A percentile compares a stretch with the other conserved stretches of the same genome.
phyloP scores from a whole-genome alignment of 225 moss, liverwort and hornwort species.

The Pseudisothecium myosuroides region DNA sequence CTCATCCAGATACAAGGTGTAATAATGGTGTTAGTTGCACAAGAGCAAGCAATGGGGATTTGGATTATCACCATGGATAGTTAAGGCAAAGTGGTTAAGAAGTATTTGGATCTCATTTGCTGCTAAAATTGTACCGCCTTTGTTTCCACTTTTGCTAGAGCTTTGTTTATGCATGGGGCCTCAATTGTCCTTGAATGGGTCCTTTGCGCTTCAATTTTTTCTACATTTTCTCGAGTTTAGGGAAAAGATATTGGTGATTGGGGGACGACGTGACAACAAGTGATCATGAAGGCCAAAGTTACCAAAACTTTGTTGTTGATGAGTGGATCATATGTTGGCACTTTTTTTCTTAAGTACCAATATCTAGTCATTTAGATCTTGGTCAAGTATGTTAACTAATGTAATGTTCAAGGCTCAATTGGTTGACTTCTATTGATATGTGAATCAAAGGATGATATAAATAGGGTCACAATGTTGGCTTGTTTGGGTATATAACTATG shows the following conservation, averaged over 20 bases:
- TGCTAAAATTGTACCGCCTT: fast-evolving
- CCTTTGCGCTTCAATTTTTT: background rate
- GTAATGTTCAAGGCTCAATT: background rate
- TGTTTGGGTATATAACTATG: background rate
- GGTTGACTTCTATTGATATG: background rate
- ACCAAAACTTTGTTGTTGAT: background rate
- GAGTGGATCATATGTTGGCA: background rate
- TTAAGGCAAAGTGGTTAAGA: fast-evolving
- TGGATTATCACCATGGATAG: fast-evolving
- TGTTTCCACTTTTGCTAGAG: background rate
- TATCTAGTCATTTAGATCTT: background rate
- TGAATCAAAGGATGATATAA: background rate
- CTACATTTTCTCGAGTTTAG: background rate
- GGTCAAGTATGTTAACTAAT: background rate
- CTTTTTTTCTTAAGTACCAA: background rate
- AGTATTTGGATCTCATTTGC: too few species aligned
- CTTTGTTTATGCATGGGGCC: fast-evolving
- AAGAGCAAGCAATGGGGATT: background rate
- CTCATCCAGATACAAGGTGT: background rate
- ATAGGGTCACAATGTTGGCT: background rate
- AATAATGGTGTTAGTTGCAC: background rate
- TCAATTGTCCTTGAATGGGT: background rate
- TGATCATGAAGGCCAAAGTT: background rate
- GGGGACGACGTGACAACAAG: fast-evolving
- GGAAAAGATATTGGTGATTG: background rate